Base-by-base conservation (phyloP, 129 eudicot genomes). In the Cynara cardunculus region DNA sequence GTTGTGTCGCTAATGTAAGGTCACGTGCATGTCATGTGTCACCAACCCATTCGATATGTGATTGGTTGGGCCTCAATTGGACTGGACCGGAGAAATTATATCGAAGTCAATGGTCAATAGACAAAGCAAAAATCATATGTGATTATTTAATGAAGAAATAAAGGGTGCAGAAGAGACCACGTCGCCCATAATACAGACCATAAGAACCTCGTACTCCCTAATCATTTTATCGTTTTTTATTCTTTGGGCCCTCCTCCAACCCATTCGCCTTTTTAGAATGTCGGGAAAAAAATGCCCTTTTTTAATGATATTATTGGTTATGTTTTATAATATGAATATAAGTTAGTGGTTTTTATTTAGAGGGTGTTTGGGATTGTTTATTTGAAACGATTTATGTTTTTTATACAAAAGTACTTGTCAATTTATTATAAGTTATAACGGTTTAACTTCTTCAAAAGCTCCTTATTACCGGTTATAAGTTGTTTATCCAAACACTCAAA, bases 101-200 rank as follows among this genome's bases (percentile, higher is more conserved):
- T 61, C 1, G 0, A 0, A 35, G 12, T 10, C 0, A 9, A 24
- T 64, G 27, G 69, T 30, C 2, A 64, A 59, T 19, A 7, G 7
- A 14, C 22, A 25, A 59, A 39, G 49, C n/a, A 19, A 49, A 41
- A 41, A 74, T n/a, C 27, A 65, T 27, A 28, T 41, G 25, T 74
- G 11, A 81, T 74, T 73, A 81, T 81, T 65, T 81, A 73, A 74
- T 81, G 4, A 73, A 14, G 75, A 81, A 2, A n/a, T 66, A 74
- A 64, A 81, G 41, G 84, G 80, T 12, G 59, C 18, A 73, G 34
- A 3, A 74, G 53, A 12, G 37, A 31, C 84, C 84, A 81, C 84
- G 84, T 81, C 80, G 53, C 84, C 75, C 66, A 73, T 8, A 81
- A 81, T 81, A 73, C 32, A 81, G 80, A 74, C 84, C 84, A 81